Evolutionary conservation across 345 rosid species (phyloP).

Genomic region (Hibiscus tridactylites): DNA sequence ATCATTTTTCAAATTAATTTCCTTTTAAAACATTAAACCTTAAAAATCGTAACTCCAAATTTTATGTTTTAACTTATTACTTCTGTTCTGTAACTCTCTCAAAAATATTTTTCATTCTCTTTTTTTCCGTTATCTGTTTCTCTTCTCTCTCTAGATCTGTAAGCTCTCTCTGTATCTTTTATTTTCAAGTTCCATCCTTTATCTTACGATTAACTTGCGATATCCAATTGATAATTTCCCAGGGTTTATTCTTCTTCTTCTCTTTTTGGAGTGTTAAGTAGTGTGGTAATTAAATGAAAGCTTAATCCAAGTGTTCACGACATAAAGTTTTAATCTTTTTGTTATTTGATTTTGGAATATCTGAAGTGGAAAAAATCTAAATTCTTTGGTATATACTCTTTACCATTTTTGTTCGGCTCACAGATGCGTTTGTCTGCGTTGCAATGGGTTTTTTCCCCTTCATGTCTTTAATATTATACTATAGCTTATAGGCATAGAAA

Average conservation of each 20-base stretch:
- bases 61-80: not conserved
- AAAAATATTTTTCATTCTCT: not conserved
- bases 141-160: constrained; percentile 30
- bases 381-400: not conserved
- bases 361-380: not conserved
- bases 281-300: not conserved
- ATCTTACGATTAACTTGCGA: not conserved
- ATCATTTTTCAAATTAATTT: not conserved
- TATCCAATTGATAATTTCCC: not conserved
- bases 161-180: constrained; percentile 13
- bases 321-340: not conserved
- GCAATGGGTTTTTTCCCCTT: not conserved
- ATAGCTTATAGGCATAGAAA: too few relatives aligned
- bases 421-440: not conserved
- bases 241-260: not conserved
- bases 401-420: not conserved
- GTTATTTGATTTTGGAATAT: not conserved
- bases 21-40: not conserved
- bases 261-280: not conserved
- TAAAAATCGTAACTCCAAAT: not conserved
- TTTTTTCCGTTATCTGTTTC: not conserved
- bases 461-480: not conserved
- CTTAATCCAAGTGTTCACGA: not conserved
- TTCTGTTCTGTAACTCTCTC: not conserved
- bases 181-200: not conserved